These are phyloP conservation scores for Podila horticola DNA, from an alignment of 192 early-diverging fungal genomes.

Conservation along the genomic window DNA sequence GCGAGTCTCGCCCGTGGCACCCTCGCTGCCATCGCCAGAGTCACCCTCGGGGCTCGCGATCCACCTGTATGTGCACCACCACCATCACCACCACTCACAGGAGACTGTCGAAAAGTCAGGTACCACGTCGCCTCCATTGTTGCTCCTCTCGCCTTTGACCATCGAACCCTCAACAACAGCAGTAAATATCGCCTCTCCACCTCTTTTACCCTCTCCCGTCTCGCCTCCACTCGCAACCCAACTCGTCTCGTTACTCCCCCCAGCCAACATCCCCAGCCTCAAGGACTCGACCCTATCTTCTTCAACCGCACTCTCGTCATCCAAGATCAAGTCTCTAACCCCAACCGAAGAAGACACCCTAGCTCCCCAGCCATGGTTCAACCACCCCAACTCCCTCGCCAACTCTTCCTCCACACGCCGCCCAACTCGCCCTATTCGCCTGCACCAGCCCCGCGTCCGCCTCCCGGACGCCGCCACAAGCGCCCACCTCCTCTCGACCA, in stretches of 20 bases:
- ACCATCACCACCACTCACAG: slow-evolving; percentile 26
- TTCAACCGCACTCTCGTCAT: background rate
- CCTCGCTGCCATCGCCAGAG: slow-evolving; percentile 20
- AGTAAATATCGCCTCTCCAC: background rate
- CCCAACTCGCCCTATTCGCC: background rate
- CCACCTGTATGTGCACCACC: slow-evolving; percentile 47
- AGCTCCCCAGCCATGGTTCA: slow-evolving; percentile 18
- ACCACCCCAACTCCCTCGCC: slow-evolving; percentile 13
- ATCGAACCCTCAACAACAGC: background rate
- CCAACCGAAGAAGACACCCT: background rate
- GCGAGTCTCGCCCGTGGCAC: slow-evolving; percentile 7
- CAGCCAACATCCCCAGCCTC: slow-evolving; percentile 13
- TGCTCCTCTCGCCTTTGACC: slow-evolving; percentile 23
- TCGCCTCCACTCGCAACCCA: slow-evolving; percentile 1
- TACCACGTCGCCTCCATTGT: background rate
- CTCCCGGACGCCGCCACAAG: slow-evolving; percentile 12
- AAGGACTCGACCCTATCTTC: background rate
- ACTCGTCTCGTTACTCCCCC: slow-evolving; percentile 6
- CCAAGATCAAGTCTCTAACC: background rate
- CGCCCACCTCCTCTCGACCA: slow-evolving; percentile 30
- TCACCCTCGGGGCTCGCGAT: slow-evolving; percentile 43
- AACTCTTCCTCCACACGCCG: background rate
- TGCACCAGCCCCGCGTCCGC: background rate
- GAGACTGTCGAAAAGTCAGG: slow-evolving; percentile 1
- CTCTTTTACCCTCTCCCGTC: background rate